Evolutionary conservation across 371 early-diverging fungal genomes (phyloP).

Genomic region (Lichtheimia corymbifera): DNA sequence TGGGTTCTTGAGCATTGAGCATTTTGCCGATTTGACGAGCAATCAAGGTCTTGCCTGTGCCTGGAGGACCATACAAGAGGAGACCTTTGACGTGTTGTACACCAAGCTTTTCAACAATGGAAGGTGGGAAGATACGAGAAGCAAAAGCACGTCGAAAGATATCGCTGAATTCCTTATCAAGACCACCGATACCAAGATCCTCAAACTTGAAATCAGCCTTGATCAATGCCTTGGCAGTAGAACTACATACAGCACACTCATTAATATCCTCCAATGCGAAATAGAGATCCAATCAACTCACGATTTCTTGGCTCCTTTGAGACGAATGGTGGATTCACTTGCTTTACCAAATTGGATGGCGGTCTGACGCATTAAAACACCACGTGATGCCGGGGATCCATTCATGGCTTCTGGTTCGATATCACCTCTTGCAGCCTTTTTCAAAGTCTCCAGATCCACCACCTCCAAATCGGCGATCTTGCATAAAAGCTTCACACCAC

Average conservation of each 20-base stretch:
- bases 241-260: background rate
- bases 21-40: conserved; percentile 99
- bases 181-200: conserved; percentile 99
- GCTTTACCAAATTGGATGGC: conserved; percentile 70
- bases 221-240: conserved; percentile 61
- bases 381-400: conserved; percentile 43
- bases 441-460: conserved; percentile 63
- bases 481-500: conserved; percentile 70
- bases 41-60: conserved; percentile 99
- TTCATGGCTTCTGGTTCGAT: conserved; percentile 29
- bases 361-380: conserved; percentile 77
- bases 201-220: conserved; percentile 98
- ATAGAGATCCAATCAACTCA: conserved; percentile 24
- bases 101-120: conserved; percentile 94
- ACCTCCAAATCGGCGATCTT: conserved; percentile 58
- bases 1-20: conserved; percentile 96
- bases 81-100: conserved; percentile 95
- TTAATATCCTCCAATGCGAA: background rate
- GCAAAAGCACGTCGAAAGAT: conserved; percentile 99
- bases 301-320: conserved; percentile 70
- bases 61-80: conserved; percentile 93
- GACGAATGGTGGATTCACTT: conserved; percentile 73
- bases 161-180: conserved; percentile 95
- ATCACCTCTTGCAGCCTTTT: conserved; percentile 40
- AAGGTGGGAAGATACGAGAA: conserved; percentile 98